Evolutionary conservation across 139 green algal species (phyloP).

Genomic region (Coelastrella sp.): DNA sequence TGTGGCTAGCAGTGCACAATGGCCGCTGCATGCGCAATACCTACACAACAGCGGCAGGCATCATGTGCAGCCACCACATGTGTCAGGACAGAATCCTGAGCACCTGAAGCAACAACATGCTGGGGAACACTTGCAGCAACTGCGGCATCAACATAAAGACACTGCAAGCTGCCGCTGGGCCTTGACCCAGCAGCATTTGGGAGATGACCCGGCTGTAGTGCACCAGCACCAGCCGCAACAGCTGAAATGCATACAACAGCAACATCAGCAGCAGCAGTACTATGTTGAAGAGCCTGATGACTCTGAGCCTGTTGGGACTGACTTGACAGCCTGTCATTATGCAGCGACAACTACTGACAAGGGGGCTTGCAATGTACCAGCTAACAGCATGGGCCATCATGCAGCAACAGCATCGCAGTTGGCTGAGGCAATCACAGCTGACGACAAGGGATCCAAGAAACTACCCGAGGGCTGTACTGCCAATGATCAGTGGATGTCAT

Average conservation of each 20-base stretch:
- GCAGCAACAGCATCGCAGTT: too few species aligned
- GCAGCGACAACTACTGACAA: background rate
- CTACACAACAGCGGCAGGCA: background rate
- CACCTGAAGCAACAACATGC: background rate
- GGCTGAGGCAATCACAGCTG: too few species aligned
- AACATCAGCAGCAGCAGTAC: conserved; percentile 8
- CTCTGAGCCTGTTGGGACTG: too few species aligned
- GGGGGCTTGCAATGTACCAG: background rate
- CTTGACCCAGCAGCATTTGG: background rate
- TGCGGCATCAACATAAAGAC: too few species aligned
- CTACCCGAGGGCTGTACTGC: too few species aligned
- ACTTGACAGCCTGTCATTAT: background rate
- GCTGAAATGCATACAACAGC: background rate
- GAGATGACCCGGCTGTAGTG: background rate
- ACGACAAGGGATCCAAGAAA: too few species aligned
- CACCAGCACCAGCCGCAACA: background rate
- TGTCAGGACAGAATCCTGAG: background rate
- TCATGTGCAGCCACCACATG: background rate
- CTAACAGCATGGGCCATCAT: too few species aligned
- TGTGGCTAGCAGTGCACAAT: background rate
- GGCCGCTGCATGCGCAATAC: background rate
- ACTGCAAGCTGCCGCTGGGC: too few species aligned
- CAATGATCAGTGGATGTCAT: too few species aligned
- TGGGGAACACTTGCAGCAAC: too few species aligned
- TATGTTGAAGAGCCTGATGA: conserved; percentile 20